Evolutionary conservation across 192 early-diverging fungal genomes (phyloP), one percentile per base, ranked within the genome.

Genomic region (Irineochytrium annulatum): DNA sequence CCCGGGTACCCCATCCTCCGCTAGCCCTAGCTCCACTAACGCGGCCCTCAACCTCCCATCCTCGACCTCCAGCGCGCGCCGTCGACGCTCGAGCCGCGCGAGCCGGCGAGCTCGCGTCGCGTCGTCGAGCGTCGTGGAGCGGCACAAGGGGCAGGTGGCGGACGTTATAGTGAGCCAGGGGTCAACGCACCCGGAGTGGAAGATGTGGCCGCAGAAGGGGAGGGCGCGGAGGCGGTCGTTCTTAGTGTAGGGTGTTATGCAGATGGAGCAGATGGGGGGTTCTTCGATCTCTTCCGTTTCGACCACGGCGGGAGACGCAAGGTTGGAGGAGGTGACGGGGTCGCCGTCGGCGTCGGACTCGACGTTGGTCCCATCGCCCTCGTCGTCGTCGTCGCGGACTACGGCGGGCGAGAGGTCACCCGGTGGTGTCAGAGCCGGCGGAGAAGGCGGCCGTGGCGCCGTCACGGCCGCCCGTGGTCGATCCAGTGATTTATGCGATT

Each of bases 121-220:
- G 6, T 49, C 46, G 5, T 49, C 46, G 26, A 78, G 54, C 72
- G 68, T 3, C 71, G 73, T 41, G 17, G 54, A 27, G 34, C 64
- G 71, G 60, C 75, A 77, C 30, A 74, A 28, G 4, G 75, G 75
- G 43, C 75, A 77, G 6, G 63, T 48, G 3, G 66, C 46, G 24
- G 67, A 62, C 52, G 37, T 63, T 3, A 43, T 34, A 20, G 75
- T 70, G 16, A 78, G 63, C 76, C 76, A 78, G 8, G 60, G 60
- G 35, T 75, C 76, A 28, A 78, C 59, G 59, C 76, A 78, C 11
- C 26, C 29, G 1, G 60, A 57, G 28, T 78, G 76, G 53, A 75
- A 78, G 11, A 43, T 29, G 39, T 78, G 76, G 3, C 16, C 5
- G 59, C 76, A 78, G 46, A 49, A 49, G 6, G 46, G 46, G 5